Evolutionary conservation across 768 basidiomycete species (phyloP), one percentile per base, ranked within the genome.

Genomic region (Crepidotus variabilis): DNA sequence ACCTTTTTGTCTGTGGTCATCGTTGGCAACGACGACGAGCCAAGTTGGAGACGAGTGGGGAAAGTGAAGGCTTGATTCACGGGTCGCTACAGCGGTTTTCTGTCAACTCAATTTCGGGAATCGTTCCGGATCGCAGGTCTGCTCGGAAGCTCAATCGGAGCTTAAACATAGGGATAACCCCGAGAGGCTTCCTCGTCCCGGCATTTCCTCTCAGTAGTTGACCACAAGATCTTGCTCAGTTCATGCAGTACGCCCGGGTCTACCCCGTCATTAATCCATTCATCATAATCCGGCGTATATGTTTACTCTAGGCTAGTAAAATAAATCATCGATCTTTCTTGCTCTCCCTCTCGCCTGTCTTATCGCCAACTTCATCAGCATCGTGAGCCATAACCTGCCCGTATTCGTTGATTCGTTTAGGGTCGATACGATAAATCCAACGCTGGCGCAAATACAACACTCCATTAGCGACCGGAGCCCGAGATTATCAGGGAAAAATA

Each of bases 371-470:
- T 47, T 65, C 67, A 69, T 77, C 75, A 57, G 67, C 74, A 66
- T 83, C 85, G 47, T 73, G 71, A 33, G 67, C 73, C 73, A 88
- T 71, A 61, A 93, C 88, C 72, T 96, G 92, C 46, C 95, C 95
- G 69, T 92, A 98, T 77, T 98, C 96, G 73, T 99, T 99, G 63
- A 92, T 83, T 63, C 97, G 89, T 63, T 90, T 91, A 63, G 87
- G 90, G 74, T 99, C 97, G 67, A 98, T 81, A 43, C 92, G 87
- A 78, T 99, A 99, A 72, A 98, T 98, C 90, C 91, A 99, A 55
- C 94, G 88, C 90, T 95, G 71, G 9, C 4, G 1, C 20, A n/a
- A 36, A 36, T 57, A 54, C 62, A 58, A 59, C 61, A 55, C 35
- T 57, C 61, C 56, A 55, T 53, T 62, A 52, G 54, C 51, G 52